Evolutionary conservation across 768 basidiomycete species (phyloP).

Genomic region (Suillus alpinus): DNA sequence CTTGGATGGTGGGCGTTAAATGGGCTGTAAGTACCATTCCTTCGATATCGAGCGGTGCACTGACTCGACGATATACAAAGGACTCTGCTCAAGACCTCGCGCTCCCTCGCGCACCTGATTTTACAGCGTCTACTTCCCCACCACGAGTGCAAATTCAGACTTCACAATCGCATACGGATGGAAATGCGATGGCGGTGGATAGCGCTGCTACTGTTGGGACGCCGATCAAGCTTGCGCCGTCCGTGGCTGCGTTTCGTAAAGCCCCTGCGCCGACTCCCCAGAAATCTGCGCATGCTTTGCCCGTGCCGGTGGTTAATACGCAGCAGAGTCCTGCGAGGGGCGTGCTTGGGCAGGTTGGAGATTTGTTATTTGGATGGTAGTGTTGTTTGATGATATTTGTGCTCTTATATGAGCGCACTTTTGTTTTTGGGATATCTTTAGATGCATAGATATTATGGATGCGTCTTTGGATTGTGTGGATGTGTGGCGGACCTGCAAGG

Average conservation of each 20-base stretch:
- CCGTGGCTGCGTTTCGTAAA: conserved; percentile 68
- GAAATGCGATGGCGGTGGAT: conserved; percentile 47
- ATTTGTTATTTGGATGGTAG: conserved; percentile 83
- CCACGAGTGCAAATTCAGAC: conserved; percentile 9
- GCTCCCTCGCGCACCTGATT: conserved; percentile 23
- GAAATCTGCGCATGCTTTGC: conserved; percentile 15
- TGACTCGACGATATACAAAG: conserved; percentile 30
- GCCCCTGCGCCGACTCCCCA: conserved; percentile 30
- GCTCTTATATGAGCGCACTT: too few relatives aligned
- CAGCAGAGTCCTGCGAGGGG: conserved; percentile 48
- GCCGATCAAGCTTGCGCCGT: conserved; percentile 70
- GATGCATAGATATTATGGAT: neutral
- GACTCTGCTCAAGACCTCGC: conserved; percentile 53
- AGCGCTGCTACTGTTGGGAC: conserved; percentile 56
- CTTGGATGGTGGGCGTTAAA: conserved; percentile 84
- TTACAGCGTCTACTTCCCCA: conserved; percentile 7
- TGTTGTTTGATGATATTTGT: neutral
- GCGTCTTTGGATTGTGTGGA: neutral
- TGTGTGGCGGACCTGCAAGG: neutral
- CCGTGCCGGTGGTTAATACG: conserved; percentile 11
- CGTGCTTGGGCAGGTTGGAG: conserved; percentile 70
- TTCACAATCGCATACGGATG: conserved; percentile 6
- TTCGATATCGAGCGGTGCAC: neutral
- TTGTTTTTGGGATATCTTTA: neutral
- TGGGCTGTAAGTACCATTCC: conserved; percentile 63